Conservation (phyloP, 768 basidiomycete species). For the Clavaria fumosa region DNA sequence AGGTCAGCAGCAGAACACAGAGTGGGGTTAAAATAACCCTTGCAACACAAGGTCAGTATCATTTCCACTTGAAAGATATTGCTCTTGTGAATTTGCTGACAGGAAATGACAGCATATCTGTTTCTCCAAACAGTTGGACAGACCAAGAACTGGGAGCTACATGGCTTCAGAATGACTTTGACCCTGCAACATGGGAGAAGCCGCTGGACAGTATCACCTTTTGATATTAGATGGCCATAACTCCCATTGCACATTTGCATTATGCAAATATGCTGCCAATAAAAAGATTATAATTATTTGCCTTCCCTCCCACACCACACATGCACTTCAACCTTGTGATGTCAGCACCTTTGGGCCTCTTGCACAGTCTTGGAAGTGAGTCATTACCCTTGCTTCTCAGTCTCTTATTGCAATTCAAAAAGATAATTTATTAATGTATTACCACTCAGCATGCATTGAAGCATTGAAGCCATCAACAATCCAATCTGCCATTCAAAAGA, state of each 20-base stretch:
- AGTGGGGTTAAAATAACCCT: conserved; percentile 16
- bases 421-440: conserved; percentile 7
- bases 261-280: conserved; percentile 16
- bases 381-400: conserved; percentile 14
- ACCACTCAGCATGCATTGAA: conserved; percentile 1
- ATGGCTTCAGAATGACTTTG: conserved; percentile 23
- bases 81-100: not conserved
- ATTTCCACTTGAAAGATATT: not conserved
- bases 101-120: conserved; percentile 15
- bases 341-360: conserved; percentile 25
- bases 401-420: conserved; percentile 12
- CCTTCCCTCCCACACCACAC: conserved; percentile 23
- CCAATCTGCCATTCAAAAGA: conserved; percentile 1
- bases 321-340: conserved; percentile 22
- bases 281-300: conserved; percentile 22
- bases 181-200: conserved; percentile 12
- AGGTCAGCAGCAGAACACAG: conserved; percentile 13
- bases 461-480: conserved; percentile 3
- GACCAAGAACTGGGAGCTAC: conserved; percentile 20
- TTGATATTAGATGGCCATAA: conserved; percentile 27
- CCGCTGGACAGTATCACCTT: conserved; percentile 13
- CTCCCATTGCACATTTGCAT: conserved; percentile 21
- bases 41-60: conserved; percentile 17
- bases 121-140: conserved; percentile 26
- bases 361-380: conserved; percentile 15